Conservation (phyloP, 2,329 filamentous ascomycete genomes). For the Talaromyces albobiverticillius region DNA sequence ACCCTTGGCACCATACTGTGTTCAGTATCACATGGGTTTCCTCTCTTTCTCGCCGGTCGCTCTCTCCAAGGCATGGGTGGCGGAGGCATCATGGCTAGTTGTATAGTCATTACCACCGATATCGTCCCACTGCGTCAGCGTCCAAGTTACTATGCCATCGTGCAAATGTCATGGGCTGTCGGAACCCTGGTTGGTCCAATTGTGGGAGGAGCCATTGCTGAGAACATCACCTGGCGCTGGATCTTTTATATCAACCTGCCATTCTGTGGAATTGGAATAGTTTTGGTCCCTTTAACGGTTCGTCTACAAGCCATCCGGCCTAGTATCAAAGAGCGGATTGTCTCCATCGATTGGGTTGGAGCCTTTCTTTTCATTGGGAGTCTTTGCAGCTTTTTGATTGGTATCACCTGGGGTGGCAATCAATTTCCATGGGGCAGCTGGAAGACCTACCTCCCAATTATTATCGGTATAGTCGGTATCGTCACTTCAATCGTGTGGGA, state of each 20-base stretch:
- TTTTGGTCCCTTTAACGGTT: constrained; percentile 53
- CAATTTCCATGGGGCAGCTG: constrained; percentile 17
- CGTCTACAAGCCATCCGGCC: constrained; percentile 37
- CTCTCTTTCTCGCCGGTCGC: constrained; percentile 45
- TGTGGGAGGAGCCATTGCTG: constrained; percentile 41
- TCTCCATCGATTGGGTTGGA: constrained; percentile 59
- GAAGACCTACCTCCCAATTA: constrained; percentile 35
- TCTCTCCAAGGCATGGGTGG: constrained; percentile 46
- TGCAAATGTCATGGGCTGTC: constrained; percentile 39
- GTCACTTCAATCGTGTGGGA: constrained; percentile 31
- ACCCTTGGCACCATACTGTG: constrained; percentile 44
- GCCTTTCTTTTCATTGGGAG: constrained; percentile 59
- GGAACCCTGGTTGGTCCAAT: constrained; percentile 41
- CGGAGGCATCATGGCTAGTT: constrained; percentile 43
- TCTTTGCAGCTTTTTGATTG: constrained; percentile 59
- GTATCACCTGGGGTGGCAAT: constrained; percentile 61
- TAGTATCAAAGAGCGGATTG: constrained; percentile 34
- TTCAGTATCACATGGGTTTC: constrained; percentile 41
- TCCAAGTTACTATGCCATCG: constrained; percentile 39
- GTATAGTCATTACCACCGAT: constrained; percentile 45
- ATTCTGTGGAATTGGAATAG: constrained; percentile 49
- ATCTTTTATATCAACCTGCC: constrained; percentile 62
- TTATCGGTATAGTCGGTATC: constrained; percentile 29
- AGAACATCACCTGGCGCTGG: constrained; percentile 31
- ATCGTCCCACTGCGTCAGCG: constrained; percentile 41